Percentiles rank a stretch among this genome's conserved stretches.
Evolutionary conservation across 305 asterid species (phyloP).

Genomic region (Nicotiana rustica): DNA sequence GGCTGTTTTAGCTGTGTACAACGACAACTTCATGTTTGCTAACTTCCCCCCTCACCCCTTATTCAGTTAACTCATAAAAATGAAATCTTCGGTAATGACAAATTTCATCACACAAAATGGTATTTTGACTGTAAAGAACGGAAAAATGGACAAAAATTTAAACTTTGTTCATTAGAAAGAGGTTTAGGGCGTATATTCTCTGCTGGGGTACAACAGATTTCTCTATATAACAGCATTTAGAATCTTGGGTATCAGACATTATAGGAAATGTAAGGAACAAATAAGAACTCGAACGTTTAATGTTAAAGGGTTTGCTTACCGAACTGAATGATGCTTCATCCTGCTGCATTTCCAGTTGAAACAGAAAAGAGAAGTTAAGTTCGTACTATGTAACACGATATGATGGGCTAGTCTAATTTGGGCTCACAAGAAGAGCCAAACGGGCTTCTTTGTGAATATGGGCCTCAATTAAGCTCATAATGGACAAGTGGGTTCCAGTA

Average conservation of each 20-base stretch:
- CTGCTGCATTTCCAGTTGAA: neutral
- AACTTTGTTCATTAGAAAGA: constrained; percentile 1
- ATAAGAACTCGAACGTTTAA: neutral
- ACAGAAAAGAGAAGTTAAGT: neutral
- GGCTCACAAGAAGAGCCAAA: neutral
- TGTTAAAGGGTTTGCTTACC: constrained; percentile 22
- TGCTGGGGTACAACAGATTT: neutral
- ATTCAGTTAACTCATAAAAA: neutral
- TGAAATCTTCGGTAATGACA: neutral
- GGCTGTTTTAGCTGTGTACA: constrained; percentile 20
- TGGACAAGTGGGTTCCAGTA: neutral
- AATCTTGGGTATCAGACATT: neutral
- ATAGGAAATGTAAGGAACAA: neutral
- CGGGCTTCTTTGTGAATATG: neutral
- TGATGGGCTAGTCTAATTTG: neutral
- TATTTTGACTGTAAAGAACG: neutral
- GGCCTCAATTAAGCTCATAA: constrained; percentile 10
- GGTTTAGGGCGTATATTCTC: neutral
- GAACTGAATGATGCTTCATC: neutral
- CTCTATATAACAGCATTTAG: neutral
- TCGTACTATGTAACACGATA: neutral
- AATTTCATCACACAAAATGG: neutral
- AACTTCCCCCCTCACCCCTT: neutral
- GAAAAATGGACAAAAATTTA: neutral
- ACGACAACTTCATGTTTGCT: constrained; percentile 28